Percentiles rank a stretch among this genome's conserved stretches.
These are phyloP conservation scores for Bryoglossum gracile DNA, from an alignment of 495 filamentous ascomycete genomes.

Conservation along the genomic window DNA sequence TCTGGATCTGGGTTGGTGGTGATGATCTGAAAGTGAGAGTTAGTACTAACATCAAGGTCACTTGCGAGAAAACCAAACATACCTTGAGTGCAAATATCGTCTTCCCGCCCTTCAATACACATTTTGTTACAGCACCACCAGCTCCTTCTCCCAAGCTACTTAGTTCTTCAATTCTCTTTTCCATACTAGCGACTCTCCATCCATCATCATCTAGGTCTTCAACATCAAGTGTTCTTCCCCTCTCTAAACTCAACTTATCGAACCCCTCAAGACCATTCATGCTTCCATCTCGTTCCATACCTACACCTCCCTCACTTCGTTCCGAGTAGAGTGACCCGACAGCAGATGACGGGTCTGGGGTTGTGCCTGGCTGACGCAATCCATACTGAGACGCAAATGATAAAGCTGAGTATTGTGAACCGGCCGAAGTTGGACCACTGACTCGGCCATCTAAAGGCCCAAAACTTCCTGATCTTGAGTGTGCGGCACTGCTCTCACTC, in stretches of 20 bases:
- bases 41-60: slow-evolving; percentile 13
- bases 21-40: slow-evolving; percentile 60
- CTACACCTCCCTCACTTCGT: slow-evolving; percentile 53
- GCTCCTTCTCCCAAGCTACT: slow-evolving; percentile 92
- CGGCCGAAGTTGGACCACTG: slow-evolving; percentile 73
- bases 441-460: slow-evolving; percentile 63
- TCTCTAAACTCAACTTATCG: slow-evolving; percentile 68
- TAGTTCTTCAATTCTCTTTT: slow-evolving; percentile 78
- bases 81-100: slow-evolving; percentile 97
- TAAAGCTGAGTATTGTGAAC: slow-evolving; percentile 67
- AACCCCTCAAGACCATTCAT: slow-evolving; percentile 51
- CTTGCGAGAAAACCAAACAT: slow-evolving; percentile 22
- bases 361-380: slow-evolving; percentile 48
- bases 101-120: slow-evolving; percentile 80
- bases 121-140: slow-evolving; percentile 89
- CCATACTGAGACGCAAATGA: slow-evolving; percentile 67
- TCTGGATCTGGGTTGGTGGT: slow-evolving; percentile 96
- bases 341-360: slow-evolving; percentile 81
- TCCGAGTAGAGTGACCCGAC: slow-evolving; percentile 80
- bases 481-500: slow-evolving; percentile 56
- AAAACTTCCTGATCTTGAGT: slow-evolving; percentile 69
- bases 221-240: slow-evolving; percentile 74
- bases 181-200: slow-evolving; percentile 85
- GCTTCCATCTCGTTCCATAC: slow-evolving; percentile 72
- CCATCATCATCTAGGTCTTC: slow-evolving; percentile 92